Evolutionary conservation across 164 flowering plant genomes (phyloP).

Genomic region (Vitis vinifera): ASM3070453v1 NC_081818.1:16127001-16127500

Average conservation of each 20-base stretch:
- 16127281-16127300: conserved; percentile 90
- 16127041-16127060: neutral
- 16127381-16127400: conserved; percentile 22
- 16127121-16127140: too few relatives aligned
- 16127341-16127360: neutral
- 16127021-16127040: too few relatives aligned
- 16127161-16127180: neutral
- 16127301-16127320: conserved; percentile 78
- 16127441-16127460: conserved; percentile 18
- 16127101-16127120: neutral
- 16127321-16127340: neutral
- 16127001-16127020: too few relatives aligned
- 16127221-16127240: conserved; percentile 96
- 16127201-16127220: conserved; percentile 93
- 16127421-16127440: conserved; percentile 93
- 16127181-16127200: conserved; percentile 76
- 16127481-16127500: neutral
- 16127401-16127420: conserved; percentile 97
- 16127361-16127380: neutral
- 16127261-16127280: conserved; percentile 91
- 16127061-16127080: neutral
- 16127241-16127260: conserved; percentile 98
- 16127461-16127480: conserved; percentile 4
- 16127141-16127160: neutral
- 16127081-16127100: neutral